Conservation (phyloP, 768 basidiomycete genomes). For the Tricholoma furcatifolium region DNA sequence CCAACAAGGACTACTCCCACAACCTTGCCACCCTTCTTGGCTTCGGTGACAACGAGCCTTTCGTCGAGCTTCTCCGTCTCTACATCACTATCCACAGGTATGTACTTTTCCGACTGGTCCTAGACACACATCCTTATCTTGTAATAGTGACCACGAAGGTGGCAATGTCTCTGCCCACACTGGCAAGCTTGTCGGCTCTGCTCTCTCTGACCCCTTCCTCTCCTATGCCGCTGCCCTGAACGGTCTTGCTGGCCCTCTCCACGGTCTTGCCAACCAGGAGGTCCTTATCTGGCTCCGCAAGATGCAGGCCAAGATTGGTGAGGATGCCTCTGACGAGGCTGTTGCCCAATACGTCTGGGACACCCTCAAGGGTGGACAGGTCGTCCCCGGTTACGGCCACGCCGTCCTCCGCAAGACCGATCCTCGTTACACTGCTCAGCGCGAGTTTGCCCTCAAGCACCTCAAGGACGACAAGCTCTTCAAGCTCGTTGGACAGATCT, state of each 20-base stretch:
- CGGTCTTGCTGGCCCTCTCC: conserved; percentile 95
- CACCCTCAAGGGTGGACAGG: conserved; percentile 89
- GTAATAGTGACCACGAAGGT: conserved; percentile 87
- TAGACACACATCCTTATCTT: not conserved
- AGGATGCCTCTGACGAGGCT: conserved; percentile 79
- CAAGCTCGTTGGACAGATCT: conserved; percentile 90
- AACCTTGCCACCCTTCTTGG: conserved; percentile 91
- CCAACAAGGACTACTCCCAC: conserved; percentile 81
- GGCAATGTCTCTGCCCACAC: conserved; percentile 98
- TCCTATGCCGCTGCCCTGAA: conserved; percentile 91
- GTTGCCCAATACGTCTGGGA: conserved; percentile 95
- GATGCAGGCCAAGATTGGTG: conserved; percentile 90
- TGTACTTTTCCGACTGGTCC: not conserved
- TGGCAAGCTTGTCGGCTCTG: conserved; percentile 90
- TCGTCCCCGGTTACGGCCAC: conserved; percentile 91
- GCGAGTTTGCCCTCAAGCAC: conserved; percentile 85
- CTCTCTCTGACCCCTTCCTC: conserved; percentile 97
- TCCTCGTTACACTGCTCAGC: conserved; percentile 88
- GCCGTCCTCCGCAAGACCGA: conserved; percentile 89
- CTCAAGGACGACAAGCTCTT: conserved; percentile 87
- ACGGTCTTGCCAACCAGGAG: conserved; percentile 97
- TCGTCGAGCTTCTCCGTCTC: conserved; percentile 92
- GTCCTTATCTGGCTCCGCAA: conserved; percentile 92
- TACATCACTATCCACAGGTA: conserved; percentile 97
- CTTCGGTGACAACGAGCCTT: conserved; percentile 82